Conservation (phyloP, 2,329 filamentous ascomycete species). For the Epichloe sibirici region DNA sequence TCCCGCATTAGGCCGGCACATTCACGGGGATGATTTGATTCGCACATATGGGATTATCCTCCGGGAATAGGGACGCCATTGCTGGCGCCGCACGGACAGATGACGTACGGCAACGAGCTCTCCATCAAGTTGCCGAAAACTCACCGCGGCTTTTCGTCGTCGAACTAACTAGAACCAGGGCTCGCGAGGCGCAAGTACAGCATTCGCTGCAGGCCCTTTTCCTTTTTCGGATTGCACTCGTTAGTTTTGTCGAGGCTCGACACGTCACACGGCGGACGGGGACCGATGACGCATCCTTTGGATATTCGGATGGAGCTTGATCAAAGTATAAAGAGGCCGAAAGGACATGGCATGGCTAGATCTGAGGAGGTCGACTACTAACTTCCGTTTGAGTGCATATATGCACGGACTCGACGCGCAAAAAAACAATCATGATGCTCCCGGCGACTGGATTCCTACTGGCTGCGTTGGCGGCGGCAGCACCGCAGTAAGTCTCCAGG, state of each 20-base stretch:
- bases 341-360: not conserved
- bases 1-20: too few species aligned
- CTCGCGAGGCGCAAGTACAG: constrained; percentile 27
- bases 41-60: too few species aligned
- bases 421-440: constrained; percentile 29
- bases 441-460: not conserved
- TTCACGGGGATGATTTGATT: too few species aligned
- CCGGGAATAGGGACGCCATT: too few species aligned
- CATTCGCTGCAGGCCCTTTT: constrained; percentile 38
- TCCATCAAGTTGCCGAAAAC: too few species aligned
- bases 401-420: constrained; percentile 17
- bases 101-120: too few species aligned
- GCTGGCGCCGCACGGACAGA: too few species aligned
- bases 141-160: too few species aligned
- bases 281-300: not conserved
- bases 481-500: not conserved
- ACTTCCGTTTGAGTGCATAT: too few species aligned
- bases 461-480: not conserved
- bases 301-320: not conserved
- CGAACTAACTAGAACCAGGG: too few species aligned
- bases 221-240: not conserved
- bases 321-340: not conserved
- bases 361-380: too few species aligned
- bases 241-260: not conserved
- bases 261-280: not conserved